Evolutionary conservation across 1,284 basidiomycete genomes (phyloP).

Genomic region (Malassezia globosa): DNA sequence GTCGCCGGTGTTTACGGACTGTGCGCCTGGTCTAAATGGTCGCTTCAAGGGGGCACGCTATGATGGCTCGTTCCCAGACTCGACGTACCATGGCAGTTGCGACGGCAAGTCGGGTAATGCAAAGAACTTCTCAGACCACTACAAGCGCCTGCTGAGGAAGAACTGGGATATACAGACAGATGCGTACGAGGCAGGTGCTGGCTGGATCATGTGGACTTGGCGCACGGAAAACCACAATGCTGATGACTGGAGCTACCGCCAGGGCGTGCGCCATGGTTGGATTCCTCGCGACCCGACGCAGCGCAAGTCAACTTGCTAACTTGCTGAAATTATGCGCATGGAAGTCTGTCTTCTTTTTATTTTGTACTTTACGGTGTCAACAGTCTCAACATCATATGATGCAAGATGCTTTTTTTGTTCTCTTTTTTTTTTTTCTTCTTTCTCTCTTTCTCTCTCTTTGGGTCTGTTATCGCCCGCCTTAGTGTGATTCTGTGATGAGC

Average conservation of each 20-base stretch:
- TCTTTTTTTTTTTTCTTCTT: no score
- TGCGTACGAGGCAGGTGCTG: slow-evolving; percentile 49
- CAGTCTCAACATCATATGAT: neutral
- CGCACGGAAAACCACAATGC: slow-evolving; percentile 52
- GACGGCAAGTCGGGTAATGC: slow-evolving; percentile 60
- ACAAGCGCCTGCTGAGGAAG: slow-evolving; percentile 70
- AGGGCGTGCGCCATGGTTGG: slow-evolving; percentile 40
- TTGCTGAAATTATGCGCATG: no score
- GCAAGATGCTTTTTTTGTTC: no score
- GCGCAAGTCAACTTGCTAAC: neutral
- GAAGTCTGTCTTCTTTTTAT: no score
- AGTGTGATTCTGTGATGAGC: no score
- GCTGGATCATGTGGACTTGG: slow-evolving; percentile 79
- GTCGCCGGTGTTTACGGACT: slow-evolving; percentile 62
- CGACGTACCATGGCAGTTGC: slow-evolving; percentile 59
- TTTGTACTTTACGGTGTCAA: neutral
- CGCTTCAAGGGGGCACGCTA: slow-evolving; percentile 61
- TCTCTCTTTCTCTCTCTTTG: no score
- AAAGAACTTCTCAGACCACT: slow-evolving; percentile 61
- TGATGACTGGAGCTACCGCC: slow-evolving; percentile 45
- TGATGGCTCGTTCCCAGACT: slow-evolving; percentile 57
- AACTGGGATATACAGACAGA: slow-evolving; percentile 68
- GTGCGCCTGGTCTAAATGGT: slow-evolving; percentile 64
- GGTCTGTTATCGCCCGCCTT: no score
- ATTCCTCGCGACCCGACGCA: slow-evolving; percentile 29